A percentile compares a stretch with the other conserved stretches of the same genome.
Conservation (phyloP, 345 rosid genomes). For the Isatis tinctoria region DNA sequence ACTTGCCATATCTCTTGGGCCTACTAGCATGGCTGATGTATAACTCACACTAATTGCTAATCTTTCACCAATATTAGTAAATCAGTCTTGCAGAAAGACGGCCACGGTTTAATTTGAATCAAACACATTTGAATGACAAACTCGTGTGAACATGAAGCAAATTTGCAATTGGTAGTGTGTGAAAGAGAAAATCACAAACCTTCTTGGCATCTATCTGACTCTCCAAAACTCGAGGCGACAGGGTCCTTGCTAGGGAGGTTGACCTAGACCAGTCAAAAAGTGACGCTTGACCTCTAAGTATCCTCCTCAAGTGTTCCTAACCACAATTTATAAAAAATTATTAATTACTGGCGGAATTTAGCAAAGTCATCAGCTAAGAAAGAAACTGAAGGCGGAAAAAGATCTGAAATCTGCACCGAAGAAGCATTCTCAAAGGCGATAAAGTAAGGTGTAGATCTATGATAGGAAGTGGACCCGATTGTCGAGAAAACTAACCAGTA, state of each 20-base stretch:
- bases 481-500: conserved; percentile 68
- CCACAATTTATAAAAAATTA: conserved; percentile 21
- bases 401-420: background rate
- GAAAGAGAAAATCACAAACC: conserved; percentile 40
- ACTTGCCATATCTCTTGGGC: background rate
- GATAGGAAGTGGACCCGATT: background rate
- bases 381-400: background rate
- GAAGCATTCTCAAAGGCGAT: background rate
- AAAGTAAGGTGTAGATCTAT: background rate
- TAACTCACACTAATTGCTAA: background rate
- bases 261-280: conserved; percentile 97
- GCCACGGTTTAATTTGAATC: background rate
- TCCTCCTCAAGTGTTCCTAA: conserved; percentile 90
- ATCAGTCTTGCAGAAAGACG: conserved; percentile 5
- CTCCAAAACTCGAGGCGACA: conserved; percentile 96
- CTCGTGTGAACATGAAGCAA: conserved; percentile 11
- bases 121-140: conserved; percentile 12
- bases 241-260: conserved; percentile 85
- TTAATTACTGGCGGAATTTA: background rate
- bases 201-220: conserved; percentile 97
- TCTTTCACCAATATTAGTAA: background rate
- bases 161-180: background rate
- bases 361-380: background rate
- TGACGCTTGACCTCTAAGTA: conserved; percentile 95
- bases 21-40: background rate